These are phyloP conservation scores for bread wheat (Triticum aestivum) DNA, from an alignment of 176 grass and related monocot species.

Conservation along the genomic window IWGSC_CS_RefSeq_v2.1 NC_057794.1:559087877-559088376, in stretches of 20 bases:
- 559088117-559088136: constrained; percentile 39
- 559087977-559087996: constrained; percentile 56
- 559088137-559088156: not conserved
- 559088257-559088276: constrained; percentile 29
- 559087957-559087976: not conserved
- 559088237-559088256: constrained; percentile 23
- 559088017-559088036: constrained; percentile 62
- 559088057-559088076: constrained; percentile 92
- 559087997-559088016: constrained; percentile 66
- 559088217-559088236: constrained; percentile 30
- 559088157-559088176: not conserved
- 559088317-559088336: constrained; percentile 19
- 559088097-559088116: constrained; percentile 58
- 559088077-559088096: constrained; percentile 75
- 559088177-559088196: constrained; percentile 7
- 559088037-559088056: constrained; percentile 45
- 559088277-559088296: constrained; percentile 48
- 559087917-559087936: too few relatives aligned
- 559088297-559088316: constrained; percentile 39
- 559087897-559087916: too few relatives aligned
- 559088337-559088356: constrained; percentile 29
- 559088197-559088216: not conserved
- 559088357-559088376: constrained; percentile 13
- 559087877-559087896: constrained; percentile 69
- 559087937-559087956: too few relatives aligned